These are phyloP conservation scores for Paecilomyces fulvus DNA, from an alignment of 2,329 filamentous ascomycete genomes.

Conservation along the genomic window DNA sequence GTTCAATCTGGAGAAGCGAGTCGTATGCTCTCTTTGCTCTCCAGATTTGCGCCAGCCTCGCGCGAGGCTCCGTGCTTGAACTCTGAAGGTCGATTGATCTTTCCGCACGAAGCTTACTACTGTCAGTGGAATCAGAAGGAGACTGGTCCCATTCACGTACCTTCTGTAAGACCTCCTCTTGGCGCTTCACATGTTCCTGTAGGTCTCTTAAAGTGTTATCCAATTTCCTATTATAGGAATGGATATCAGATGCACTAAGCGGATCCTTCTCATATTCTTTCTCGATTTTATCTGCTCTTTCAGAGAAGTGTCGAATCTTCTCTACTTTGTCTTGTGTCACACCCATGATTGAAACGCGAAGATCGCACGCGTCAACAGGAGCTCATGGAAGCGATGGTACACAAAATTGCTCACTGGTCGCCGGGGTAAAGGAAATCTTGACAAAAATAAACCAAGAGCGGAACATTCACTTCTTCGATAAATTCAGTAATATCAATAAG, in stretches of 20 bases:
- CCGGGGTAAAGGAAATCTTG: background rate
- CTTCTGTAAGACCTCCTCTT: slow-evolving; percentile 40
- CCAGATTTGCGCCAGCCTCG: slow-evolving; percentile 39
- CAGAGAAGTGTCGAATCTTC: slow-evolving; percentile 26
- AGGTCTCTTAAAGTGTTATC: slow-evolving; percentile 62
- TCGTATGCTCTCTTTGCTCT: slow-evolving; percentile 58
- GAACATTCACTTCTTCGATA: background rate
- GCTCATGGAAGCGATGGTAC: background rate
- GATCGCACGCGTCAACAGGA: background rate
- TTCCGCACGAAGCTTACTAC: slow-evolving; percentile 23
- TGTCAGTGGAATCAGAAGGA: slow-evolving; percentile 8
- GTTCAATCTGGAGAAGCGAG: slow-evolving; percentile 51
- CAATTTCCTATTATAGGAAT: slow-evolving; percentile 36
- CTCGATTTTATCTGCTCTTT: slow-evolving; percentile 27
- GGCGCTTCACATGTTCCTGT: slow-evolving; percentile 43
- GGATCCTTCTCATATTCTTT: slow-evolving; percentile 21
- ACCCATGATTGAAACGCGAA: slow-evolving; percentile 16
- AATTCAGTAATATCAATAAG: background rate
- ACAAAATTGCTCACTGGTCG: background rate
- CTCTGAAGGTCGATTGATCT: slow-evolving; percentile 22
- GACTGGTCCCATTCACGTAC: slow-evolving; percentile 20
- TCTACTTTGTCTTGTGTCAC: slow-evolving; percentile 22
- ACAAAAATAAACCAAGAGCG: background rate
- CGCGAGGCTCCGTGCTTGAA: slow-evolving; percentile 18
- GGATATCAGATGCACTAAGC: slow-evolving; percentile 18